Base-by-base conservation (phyloP, 805 yeast genomes). In the Saccharomyces kudriavzevii region DNA sequence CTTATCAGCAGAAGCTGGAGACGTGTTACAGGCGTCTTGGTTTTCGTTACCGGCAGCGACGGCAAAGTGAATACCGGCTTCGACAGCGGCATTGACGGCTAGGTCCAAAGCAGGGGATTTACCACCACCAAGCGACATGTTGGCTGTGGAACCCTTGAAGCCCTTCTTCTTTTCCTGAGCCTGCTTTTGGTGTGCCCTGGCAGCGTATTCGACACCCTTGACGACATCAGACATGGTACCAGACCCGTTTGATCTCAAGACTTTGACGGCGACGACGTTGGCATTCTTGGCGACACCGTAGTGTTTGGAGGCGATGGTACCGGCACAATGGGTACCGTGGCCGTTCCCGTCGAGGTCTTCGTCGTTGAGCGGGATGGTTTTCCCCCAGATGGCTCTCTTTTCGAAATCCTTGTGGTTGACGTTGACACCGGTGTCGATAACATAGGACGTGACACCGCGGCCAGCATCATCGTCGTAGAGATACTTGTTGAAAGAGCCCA, bases 241-340 rank as follows among this genome's bases (percentile, higher is more conserved):
- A 8, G 89, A 82, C 60, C 95, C 96, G 66, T 85, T 83, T 29
- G 89, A 82, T 72, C 85, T 82, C 70, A 89, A 77, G 9, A 89
- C 96, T 69, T 89, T 88, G 56, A 89, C 87, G 29, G 95, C 95
- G 62, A 86, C 89, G 52, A 89, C 70, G 22, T 83, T 76, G 9
- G 91, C 94, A 51, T 80, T 76, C 72, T 89, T 89, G 53, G 96
- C 91, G 52, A 89, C 88, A 74, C 96, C 96, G 59, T 84, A 88
- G 51, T 81, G 74, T 56, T 76, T 76, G 24, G 94, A 86, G 50
- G 85, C 96, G 63, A 91, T 88, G 35, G 95, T 89, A 72, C 96
- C 97, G n/a, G 97, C 96, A 74, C 95, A 89, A 67, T 90, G 97
- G 48, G 96, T 89, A 65, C 97, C 97, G 72, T 90, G 97, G 50